These are phyloP conservation scores for Trichocladium uniseriatum DNA, from an alignment of 495 filamentous ascomycete species.

Conservation along the genomic window DNA sequence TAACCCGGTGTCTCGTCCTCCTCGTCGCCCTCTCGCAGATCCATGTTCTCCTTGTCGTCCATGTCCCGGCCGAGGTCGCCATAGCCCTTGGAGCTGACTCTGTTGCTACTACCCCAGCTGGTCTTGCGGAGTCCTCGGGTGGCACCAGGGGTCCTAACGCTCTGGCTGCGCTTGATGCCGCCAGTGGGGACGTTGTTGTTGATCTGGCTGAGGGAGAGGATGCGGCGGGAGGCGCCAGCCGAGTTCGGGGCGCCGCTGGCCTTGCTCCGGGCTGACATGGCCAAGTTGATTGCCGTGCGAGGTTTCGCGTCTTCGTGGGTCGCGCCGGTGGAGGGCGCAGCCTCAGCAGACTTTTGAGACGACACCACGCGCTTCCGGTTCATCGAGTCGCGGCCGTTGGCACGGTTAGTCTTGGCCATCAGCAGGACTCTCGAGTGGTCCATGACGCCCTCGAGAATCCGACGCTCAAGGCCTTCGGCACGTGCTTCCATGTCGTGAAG, in stretches of 20 bases:
- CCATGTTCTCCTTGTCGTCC: conserved; percentile 32
- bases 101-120: conserved; percentile 52
- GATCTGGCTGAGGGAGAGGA: conserved; percentile 82
- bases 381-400: conserved; percentile 44
- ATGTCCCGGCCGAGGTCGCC: conserved; percentile 31
- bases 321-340: not conserved
- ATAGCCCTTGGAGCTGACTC: conserved; percentile 28
- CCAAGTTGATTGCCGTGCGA: conserved; percentile 36
- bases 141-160: conserved; percentile 52
- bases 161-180: conserved; percentile 50
- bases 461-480: conserved; percentile 77
- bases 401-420: conserved; percentile 48
- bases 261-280: conserved; percentile 34
- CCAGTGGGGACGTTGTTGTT: conserved; percentile 60
- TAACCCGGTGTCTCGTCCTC: conserved; percentile 18
- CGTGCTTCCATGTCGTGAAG: conserved; percentile 79
- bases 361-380: conserved; percentile 58
- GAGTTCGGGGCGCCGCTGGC: not conserved
- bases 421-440: conserved; percentile 85
- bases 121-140: conserved; percentile 56
- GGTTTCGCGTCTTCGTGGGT: conserved; percentile 20
- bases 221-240: conserved; percentile 45
- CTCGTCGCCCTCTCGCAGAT: conserved; percentile 40
- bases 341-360: not conserved
- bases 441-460: conserved; percentile 89